Evolutionary conservation across 441 rosid species (phyloP), one percentile per base, ranked within the genome.

Genomic region (Populus tomentosa): DNA sequence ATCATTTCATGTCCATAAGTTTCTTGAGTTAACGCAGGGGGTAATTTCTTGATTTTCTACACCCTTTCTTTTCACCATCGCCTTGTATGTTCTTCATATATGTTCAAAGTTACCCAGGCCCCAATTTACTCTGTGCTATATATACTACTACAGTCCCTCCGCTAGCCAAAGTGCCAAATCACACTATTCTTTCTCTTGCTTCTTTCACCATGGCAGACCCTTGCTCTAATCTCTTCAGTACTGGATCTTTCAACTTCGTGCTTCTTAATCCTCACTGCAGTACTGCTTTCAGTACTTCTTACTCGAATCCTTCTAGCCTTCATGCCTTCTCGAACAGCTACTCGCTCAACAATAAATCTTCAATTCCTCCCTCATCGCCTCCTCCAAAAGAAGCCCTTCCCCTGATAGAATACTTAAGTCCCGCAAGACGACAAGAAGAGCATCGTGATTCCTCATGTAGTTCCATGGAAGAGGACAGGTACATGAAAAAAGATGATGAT

Each of bases 191-290:
- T 18, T 18, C 61, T 35, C 10, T 42, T 38, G 36, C 38, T 32
- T 40, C 70, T 30, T 33, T 50, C 56, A 66, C 69, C 74, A 89
- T 89, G 93, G 73, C 89, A 72, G 93, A 88, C 75, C 92, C 92
- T 74, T 88, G 77, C 80, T 72, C 79, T 46, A 86, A 84, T 82
- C 80, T 83, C 84, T 79, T 83, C 85, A 74, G 68, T 56, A 28
- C 30, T 28, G 77, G 80, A 1, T 86, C 84, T 83, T 75, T 86
- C 84, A 86, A 84, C 81, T 86, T 85, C 86, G 76, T 76, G 77
- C 82, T 86, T 84, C 75, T 72, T 53, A 83, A 75, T n/a, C 77
- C 78, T 72, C 80, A 78, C 77, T 77, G 67, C 59, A 73, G 30
- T 28, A 28, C 73, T 76, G 69, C 67, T 75, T 38, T 62, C 65